These are phyloP conservation scores for Stemphylium vesicarium DNA, from an alignment of 2,329 filamentous ascomycete genomes.

Conservation along the genomic window DNA sequence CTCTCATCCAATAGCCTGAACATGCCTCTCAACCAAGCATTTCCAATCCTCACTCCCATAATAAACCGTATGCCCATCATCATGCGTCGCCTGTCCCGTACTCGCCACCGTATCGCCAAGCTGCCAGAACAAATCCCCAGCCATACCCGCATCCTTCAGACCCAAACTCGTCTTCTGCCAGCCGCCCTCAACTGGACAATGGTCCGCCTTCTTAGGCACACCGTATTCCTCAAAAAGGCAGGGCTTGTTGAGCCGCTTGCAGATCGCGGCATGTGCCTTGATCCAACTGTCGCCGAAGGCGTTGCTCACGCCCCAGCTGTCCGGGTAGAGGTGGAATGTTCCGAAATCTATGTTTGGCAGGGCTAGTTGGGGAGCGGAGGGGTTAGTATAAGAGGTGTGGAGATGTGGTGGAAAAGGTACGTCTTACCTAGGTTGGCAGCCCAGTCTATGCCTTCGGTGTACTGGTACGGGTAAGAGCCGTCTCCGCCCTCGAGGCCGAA, in stretches of 20 bases:
- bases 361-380: conserved; percentile 17
- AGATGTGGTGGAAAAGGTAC: too few species aligned
- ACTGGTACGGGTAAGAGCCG: conserved; percentile 59
- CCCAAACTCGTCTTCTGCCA: conserved; percentile 42
- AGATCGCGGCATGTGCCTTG: conserved; percentile 52
- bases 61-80: conserved; percentile 44
- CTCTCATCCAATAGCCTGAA: conserved; percentile 31
- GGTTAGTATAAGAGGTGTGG: too few species aligned
- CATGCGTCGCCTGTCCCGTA: conserved; percentile 30
- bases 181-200: conserved; percentile 35
- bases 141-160: conserved; percentile 35
- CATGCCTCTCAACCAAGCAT: conserved; percentile 39
- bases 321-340: conserved; percentile 61
- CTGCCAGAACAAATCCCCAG: conserved; percentile 45
- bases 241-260: conserved; percentile 48
- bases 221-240: conserved; percentile 52
- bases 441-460: conserved; percentile 60
- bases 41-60: conserved; percentile 38
- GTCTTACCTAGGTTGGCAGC: conserved; percentile 52
- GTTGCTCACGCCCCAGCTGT: conserved; percentile 46
- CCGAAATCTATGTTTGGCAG: conserved; percentile 64
- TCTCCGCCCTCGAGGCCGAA: conserved; percentile 55
- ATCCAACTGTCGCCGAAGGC: conserved; percentile 57
- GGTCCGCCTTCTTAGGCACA: conserved; percentile 24
- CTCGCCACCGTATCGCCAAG: conserved; percentile 34